Base-by-base conservation (phyloP, 441 rosid species). In the Capsella rubella region DNA sequence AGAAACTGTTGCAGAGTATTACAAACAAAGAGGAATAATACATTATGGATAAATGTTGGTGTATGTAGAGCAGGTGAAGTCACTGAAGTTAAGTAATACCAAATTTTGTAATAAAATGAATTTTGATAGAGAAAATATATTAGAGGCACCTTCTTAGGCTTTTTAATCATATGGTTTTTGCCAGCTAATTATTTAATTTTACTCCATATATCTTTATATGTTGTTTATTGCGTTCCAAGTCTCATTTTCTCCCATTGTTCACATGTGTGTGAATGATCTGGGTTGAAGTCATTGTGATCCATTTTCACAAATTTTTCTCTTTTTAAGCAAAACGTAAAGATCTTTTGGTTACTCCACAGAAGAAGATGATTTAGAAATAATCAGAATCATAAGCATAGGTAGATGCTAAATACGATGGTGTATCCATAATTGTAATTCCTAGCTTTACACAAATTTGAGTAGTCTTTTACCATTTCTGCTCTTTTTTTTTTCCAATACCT, bases 1-100 rank as follows among this genome's bases (percentile, higher is more conserved):
- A 84, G 96, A 75, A 95, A 90, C 70, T 95, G 99, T 78, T 95
- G 99, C 96, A 82, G 87, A 46, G 89, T 92, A 47, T 71, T 28
- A 34, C 64, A 59, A 59, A 37, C 95, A 8, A 84, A 83, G 83
- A 81, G 81, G 79, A 84, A 87, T 77, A 84, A 87, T 58, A 83
- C 66, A 37, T 74, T 95, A 74, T 78, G 73, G 82, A 78, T 95
- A 25, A 82, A 87, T 64, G 96, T 95, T 27, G 98, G 89, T 51
- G 80, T 81, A 61, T 95, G 99, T 74, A 84, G 76, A 74, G 82
- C 82, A 46, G 89, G 86, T 74, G 98, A 95, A 80, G 69, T 95
- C 21, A 87, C 84, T 62, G 99, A 89, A 82, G 62, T 87, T 69
- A 77, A 84, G 78, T 78, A 73, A 62, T 10, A 11, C 52, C 72